phyloP scores from a whole-genome alignment of 345 rosid genomes.

The sweet orange (Citrus sinensis) region DNA sequence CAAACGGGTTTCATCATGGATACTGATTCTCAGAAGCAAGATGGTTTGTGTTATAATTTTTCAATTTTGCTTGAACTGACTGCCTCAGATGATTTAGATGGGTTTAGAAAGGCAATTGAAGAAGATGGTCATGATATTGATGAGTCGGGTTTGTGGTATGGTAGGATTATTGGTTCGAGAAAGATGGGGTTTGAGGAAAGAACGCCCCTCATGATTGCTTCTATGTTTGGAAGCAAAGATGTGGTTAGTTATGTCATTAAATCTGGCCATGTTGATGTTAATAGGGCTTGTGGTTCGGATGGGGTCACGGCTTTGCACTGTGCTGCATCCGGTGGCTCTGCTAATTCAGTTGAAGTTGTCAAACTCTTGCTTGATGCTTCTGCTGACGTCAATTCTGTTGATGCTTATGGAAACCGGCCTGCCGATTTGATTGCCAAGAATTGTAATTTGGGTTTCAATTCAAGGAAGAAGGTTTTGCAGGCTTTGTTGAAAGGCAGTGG shows the following conservation, averaged over 20 bases:
- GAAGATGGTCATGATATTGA: slow-evolving; percentile 53
- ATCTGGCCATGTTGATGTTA: slow-evolving; percentile 54
- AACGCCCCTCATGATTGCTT: slow-evolving; percentile 86
- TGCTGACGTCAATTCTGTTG: slow-evolving; percentile 55
- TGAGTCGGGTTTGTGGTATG: slow-evolving; percentile 71
- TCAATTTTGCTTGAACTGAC: slow-evolving; percentile 64
- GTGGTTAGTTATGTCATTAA: slow-evolving; percentile 51
- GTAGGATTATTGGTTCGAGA: slow-evolving; percentile 53
- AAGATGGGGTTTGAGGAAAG: slow-evolving; percentile 74
- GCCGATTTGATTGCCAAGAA: slow-evolving; percentile 45
- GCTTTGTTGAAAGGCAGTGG: slow-evolving; percentile 40
- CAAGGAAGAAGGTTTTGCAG: slow-evolving; percentile 55
- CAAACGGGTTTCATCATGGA: slow-evolving; percentile 28
- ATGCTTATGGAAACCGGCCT: slow-evolving; percentile 60
- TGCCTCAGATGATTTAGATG: slow-evolving; percentile 64
- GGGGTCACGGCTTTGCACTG: slow-evolving; percentile 83
- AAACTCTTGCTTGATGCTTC: slow-evolving; percentile 58
- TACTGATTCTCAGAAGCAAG: slow-evolving; percentile 31
- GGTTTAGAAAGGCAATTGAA: slow-evolving; percentile 53
- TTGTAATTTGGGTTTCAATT: slow-evolving; percentile 33
- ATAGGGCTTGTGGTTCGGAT: slow-evolving; percentile 62
- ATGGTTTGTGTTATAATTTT: slow-evolving; percentile 28
- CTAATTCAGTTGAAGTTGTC: slow-evolving; percentile 51
- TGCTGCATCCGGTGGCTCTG: slow-evolving; percentile 72
- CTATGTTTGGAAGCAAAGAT: slow-evolving; percentile 78